Base-by-base conservation (phyloP, 148 eudicot species). In the Nepenthes gracilis region DNA sequence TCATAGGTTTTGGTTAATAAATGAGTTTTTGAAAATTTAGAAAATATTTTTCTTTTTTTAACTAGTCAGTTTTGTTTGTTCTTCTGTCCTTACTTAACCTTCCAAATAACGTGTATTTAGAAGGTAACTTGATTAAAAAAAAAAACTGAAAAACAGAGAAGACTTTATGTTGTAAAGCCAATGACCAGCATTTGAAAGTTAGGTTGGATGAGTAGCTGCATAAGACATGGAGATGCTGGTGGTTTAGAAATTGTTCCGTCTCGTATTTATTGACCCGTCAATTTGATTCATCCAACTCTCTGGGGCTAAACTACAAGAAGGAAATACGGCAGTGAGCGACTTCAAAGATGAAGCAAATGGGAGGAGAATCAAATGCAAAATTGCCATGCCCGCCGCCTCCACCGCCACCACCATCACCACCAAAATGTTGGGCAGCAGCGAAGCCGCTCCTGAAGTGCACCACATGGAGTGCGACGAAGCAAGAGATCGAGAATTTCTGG, bases 401-500 rank as follows among this genome's bases (percentile, higher is more conserved):
- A 0, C 70, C 76, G 2, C 72, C 72, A 2, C 70, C 72, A 1
- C 75, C 75, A 6, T 80, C 76, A 1, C 57, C 38, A 47, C 64
- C 72, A 2, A 63, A 40, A 15, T 35, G 57, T 9, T 47, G 70
- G 59, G 33, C 51, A 2, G 52, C 55, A n/a, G 58, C 9, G 52
- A 43, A 36, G 43, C 7, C 36, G 6, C 61, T 3, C 0, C n/a
- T 4, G 1, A 58, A 63, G 66, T 36, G 35, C 11, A 23, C 33
- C 23, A n/a, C 47, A 34, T 33, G 71, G 37, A 83, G 84, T 36
- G 80, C 77, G 66, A 88, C 96, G 6, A 79, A 79, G 64, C 62
- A 74, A 33, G 91, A 88, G 75, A 88, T 88, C 33, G 91, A 85
- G 33, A 70, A 55, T 59, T 88, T 69, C 52, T 88, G 96, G 96